A percentile compares a stretch with the other conserved stretches of the same genome.
Conservation (phyloP, 768 basidiomycete genomes). For the Tulasnella sp. region DNA sequence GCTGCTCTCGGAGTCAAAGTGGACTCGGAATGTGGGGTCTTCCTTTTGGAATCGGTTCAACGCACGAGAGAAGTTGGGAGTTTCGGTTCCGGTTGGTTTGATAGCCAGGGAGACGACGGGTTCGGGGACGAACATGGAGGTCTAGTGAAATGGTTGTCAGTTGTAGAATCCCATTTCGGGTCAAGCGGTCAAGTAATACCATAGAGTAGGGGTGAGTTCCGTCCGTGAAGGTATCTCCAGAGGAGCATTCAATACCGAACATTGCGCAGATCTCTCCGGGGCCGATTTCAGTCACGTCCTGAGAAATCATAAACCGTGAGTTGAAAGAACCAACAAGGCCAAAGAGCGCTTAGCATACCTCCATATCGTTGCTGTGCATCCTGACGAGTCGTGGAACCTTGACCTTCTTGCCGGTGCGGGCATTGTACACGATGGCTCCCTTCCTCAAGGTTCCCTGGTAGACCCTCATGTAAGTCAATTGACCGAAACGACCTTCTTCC, state of each 20-base stretch:
- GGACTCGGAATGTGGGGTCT: constrained; percentile 97
- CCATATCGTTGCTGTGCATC: constrained; percentile 99
- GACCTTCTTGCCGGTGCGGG: constrained; percentile 90
- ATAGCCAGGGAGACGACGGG: constrained; percentile 95
- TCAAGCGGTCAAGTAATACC: constrained; percentile 44
- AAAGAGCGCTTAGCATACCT: constrained; percentile 43
- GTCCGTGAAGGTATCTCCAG: constrained; percentile 97
- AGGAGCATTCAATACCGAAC: constrained; percentile 97
- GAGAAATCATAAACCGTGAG: neutral
- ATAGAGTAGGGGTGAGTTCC: constrained; percentile 84
- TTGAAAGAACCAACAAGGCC: neutral
- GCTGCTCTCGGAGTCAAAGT: constrained; percentile 87
- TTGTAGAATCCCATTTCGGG: neutral
- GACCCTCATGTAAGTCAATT: constrained; percentile 95
- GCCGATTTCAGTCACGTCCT: constrained; percentile 89
- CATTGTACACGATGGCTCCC: constrained; percentile 79
- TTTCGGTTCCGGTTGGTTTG: constrained; percentile 84
- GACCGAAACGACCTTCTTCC: constrained; percentile 94
- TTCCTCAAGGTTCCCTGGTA: constrained; percentile 93
- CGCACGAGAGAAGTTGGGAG: constrained; percentile 93
- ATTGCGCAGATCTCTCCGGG: constrained; percentile 99
- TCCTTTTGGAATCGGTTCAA: constrained; percentile 97
- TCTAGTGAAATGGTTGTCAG: constrained; percentile 40
- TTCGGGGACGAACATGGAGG: constrained; percentile 97
- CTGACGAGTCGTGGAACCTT: constrained; percentile 93